These are phyloP conservation scores for Kazachstania sp. DNA, from an alignment of 1,139 yeast species.

Conservation along the genomic window DNA sequence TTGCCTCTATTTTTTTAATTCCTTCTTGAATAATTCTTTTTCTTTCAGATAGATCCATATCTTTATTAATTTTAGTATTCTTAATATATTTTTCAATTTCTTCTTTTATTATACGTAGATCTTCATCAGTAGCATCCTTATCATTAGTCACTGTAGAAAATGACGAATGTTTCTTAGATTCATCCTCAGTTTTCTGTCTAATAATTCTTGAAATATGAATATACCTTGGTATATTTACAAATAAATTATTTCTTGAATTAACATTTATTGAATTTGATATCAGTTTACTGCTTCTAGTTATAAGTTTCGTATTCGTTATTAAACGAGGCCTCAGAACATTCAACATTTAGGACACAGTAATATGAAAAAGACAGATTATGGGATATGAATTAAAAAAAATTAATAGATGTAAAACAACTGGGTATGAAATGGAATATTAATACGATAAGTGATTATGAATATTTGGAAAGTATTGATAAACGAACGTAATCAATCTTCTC, in stretches of 20 bases:
- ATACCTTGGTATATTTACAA: neutral
- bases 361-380: neutral
- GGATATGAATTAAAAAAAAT: neutral
- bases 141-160: neutral
- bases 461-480: too few species aligned
- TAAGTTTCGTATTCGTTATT: neutral
- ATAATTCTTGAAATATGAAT: neutral
- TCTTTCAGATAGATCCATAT: conserved; percentile 13
- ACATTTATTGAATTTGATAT: neutral
- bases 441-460: too few species aligned
- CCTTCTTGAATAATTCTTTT: conserved; percentile 20
- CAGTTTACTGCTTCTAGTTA: neutral
- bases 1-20: conserved; percentile 18
- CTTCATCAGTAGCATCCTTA: conserved; percentile 18
- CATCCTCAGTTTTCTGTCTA: too few species aligned
- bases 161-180: neutral
- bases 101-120: conserved; percentile 17
- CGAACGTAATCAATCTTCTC: too few species aligned
- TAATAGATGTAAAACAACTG: neutral
- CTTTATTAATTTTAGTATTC: conserved; percentile 10
- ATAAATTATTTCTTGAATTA: too few species aligned
- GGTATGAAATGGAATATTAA: too few species aligned
- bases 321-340: neutral
- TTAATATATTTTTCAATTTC: conserved; percentile 19
- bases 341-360: neutral